These are phyloP conservation scores for Suillus hirtellus DNA, from an alignment of 768 basidiomycete species.

Conservation along the genomic window DNA sequence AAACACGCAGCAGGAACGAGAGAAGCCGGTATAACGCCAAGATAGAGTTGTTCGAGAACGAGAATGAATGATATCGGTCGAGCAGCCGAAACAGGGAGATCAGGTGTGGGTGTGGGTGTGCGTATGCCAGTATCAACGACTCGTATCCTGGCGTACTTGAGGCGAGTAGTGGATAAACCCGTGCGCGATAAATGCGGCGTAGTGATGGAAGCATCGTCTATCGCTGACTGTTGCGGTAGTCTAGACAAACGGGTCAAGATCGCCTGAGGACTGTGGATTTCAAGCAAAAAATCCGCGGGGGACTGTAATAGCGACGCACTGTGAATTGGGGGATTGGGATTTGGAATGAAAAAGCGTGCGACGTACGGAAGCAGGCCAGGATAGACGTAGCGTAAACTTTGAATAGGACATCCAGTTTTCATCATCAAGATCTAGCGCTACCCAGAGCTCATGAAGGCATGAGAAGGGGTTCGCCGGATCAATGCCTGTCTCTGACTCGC, in stretches of 20 bases:
- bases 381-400: conserved; percentile 52
- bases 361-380: conserved; percentile 59
- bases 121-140: conserved; percentile 53
- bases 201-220: conserved; percentile 7
- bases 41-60: conserved; percentile 56
- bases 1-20: conserved; percentile 37
- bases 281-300: conserved; percentile 45
- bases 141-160: conserved; percentile 59
- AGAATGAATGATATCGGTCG: conserved; percentile 49
- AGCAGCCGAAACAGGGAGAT: conserved; percentile 19
- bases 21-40: conserved; percentile 60
- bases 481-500: conserved; percentile 26
- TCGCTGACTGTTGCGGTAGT: conserved; percentile 11
- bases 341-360: conserved; percentile 10
- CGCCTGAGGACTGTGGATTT: conserved; percentile 38
- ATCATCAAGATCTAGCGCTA: conserved; percentile 45
- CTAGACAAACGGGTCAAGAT: conserved; percentile 23
- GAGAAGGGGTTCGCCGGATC: conserved; percentile 14
- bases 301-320: conserved; percentile 29
- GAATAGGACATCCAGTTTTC: conserved; percentile 40
- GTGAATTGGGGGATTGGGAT: neutral
- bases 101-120: conserved; percentile 40
- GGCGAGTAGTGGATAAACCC: conserved; percentile 33
- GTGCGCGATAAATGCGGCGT: conserved; percentile 1
- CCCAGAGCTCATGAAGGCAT: conserved; percentile 50